Base-by-base conservation (phyloP, 495 filamentous ascomycete genomes). In the Amniculicola lignicola region DNA sequence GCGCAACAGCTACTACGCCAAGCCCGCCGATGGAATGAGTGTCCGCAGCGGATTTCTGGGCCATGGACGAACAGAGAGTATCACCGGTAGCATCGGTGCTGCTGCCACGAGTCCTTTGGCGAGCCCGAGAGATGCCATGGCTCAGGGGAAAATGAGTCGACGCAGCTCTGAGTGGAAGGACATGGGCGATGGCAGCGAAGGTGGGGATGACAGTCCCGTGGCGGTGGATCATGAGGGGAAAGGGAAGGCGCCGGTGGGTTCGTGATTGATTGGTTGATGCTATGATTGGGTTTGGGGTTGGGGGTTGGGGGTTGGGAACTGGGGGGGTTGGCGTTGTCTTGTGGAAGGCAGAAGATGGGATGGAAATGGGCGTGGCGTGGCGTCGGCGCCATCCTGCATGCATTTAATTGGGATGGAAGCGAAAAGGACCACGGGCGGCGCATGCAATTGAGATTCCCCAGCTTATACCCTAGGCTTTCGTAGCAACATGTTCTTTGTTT, bases 1-100 rank as follows among this genome's bases (percentile, higher is more conserved):
- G 63, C 76, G 90, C 24, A 88, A 85, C 63, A 93, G 88, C 70
- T 83, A 88, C 57, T 88, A 95, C 64, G 79, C 87, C 9, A 84
- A 84, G 69, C 76, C 37, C 63, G 65, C 50, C n/a, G 90, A 94
- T 60, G 86, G 81, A 0, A 80, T 82, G 1, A 95, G 90, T 63
- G 75, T 94, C 11, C 78, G 87, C 25, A 95, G 90, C 61, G 89
- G 84, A 0, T 66, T 85, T 3, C 66, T 89, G 11, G 87, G 88
- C 0, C 90, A 96, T 65, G 79, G 79, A 2, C 77, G 88, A 42
- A 86, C 88, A 52, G 90, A 95, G 62, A 95, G 90, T 64, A 81
- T 89, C 21, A 85, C 78, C 29, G 85, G 86, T 19, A 93, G 87
- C 62, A 85, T 91, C 49, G 77, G 76, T 16, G 83, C 85, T 12